phyloP scores from a whole-genome alignment of 192 early-diverging fungal species.

The Geosiphon pyriformis region DNA sequence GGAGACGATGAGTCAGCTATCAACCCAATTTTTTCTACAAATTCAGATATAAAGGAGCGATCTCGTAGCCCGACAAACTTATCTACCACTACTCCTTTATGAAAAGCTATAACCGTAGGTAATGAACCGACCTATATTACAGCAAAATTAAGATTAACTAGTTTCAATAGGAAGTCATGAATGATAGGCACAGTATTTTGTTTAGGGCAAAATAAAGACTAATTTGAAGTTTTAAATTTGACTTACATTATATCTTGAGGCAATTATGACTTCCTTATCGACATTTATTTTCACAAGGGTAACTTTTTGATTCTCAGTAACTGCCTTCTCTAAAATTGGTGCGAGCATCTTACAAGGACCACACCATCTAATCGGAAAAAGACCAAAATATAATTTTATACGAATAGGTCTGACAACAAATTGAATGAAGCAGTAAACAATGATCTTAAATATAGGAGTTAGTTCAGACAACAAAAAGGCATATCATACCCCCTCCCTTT shows the following conservation, averaged over 20 bases:
- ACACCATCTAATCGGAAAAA: slow-evolving; percentile 73
- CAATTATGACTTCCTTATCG: slow-evolving; percentile 58
- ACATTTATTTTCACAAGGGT: slow-evolving; percentile 74
- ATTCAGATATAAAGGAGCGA: slow-evolving; percentile 47
- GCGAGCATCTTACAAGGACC: slow-evolving; percentile 75
- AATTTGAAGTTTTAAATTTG: not conserved
- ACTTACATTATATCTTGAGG: slow-evolving; percentile 57
- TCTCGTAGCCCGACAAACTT: slow-evolving; percentile 60
- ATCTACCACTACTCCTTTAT: slow-evolving; percentile 55
- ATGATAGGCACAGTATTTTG: not conserved
- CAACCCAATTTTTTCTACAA: slow-evolving; percentile 35
- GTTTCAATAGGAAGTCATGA: slow-evolving; percentile 2
- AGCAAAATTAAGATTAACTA: not conserved
- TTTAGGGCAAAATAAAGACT: not conserved
- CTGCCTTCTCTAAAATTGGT: slow-evolving; percentile 61
- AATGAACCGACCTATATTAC: slow-evolving; percentile 54
- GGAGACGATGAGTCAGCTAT: no score
- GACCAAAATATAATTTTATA: not conserved
- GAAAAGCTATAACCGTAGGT: slow-evolving; percentile 72
- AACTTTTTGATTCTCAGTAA: slow-evolving; percentile 56
- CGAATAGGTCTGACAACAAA: not conserved
- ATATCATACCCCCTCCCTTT: no score
- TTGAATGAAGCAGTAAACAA: not conserved
- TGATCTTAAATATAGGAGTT: no score
- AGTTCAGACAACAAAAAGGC: not conserved